Percentiles rank a stretch among this genome's conserved stretches.
phyloP scores from a whole-genome alignment of 116 monocot species.

The Phalaenopsis hybrid region DNA sequence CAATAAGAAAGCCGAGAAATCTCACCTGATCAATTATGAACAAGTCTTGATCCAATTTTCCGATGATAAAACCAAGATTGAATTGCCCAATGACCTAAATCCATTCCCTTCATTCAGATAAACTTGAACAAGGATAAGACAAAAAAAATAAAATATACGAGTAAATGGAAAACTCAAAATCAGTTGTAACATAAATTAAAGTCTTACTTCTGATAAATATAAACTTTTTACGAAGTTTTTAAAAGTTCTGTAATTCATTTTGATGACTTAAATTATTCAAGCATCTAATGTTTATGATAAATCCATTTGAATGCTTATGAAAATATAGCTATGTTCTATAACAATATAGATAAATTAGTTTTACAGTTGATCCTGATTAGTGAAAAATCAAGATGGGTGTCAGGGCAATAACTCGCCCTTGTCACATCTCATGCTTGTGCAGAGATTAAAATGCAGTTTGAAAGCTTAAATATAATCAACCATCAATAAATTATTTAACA shows the following conservation, averaged over 20 bases:
- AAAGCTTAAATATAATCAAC: too few relatives aligned
- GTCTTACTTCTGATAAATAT: not conserved
- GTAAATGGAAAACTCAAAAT: not conserved
- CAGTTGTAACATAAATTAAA: not conserved
- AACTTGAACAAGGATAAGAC: not conserved
- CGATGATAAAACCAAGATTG: conserved; percentile 99
- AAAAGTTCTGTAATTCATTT: not conserved
- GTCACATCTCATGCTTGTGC: too few relatives aligned
- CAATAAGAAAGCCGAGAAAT: not conserved
- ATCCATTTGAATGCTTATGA: too few relatives aligned
- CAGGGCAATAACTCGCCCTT: too few relatives aligned
- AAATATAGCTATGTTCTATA: too few relatives aligned
- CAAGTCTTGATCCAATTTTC: conserved; percentile 81
- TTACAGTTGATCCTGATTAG: too few relatives aligned
- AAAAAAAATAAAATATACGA: not conserved
- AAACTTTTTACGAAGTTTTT: not conserved
- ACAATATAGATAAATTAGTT: too few relatives aligned
- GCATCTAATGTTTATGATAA: too few relatives aligned
- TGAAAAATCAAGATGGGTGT: too few relatives aligned
- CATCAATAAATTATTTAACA: too few relatives aligned
- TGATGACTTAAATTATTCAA: too few relatives aligned
- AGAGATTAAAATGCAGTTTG: too few relatives aligned
- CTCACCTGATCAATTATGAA: conserved; percentile 96
- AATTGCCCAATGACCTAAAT: conserved; percentile 92
- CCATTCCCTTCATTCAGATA: conserved; percentile 3